Evolutionary conservation across 192 early-diverging fungal species (phyloP), one percentile per base, ranked within the genome.

Genomic region (Lunasporangiospora selenospora): DNA sequence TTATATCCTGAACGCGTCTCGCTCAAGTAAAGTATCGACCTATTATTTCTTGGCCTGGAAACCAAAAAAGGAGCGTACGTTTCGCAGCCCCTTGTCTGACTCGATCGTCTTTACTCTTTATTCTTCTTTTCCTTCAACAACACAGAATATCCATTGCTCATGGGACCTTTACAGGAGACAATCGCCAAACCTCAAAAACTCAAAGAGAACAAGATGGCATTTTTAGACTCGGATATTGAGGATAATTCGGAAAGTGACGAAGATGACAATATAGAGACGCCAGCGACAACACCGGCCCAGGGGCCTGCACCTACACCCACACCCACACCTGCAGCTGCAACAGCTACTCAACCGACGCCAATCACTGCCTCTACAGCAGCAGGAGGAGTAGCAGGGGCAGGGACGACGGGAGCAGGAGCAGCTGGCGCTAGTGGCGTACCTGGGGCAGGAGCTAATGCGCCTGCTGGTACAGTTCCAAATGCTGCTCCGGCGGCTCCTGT

Each of bases 171-270:
- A n/a, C 58, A 71, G 46, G 67, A 71, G 43, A 71, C 60, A 13
- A 36, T 71, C n/a, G 59, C 67, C 6, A 62, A 71, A 43, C 18
- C 27, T 21, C 24, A 57, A 48, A 55, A 36, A 23, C 62, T 62
- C 23, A 56, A 71, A 47, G 58, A 62, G 27, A 62, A 49, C 18
- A 62, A 40, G 16, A 50, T 47, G 0, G 10, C 40, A 1, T 29
- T 71, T 0, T 40, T 71, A 53, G 67, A 71, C 44, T 71, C 67
- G 6, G 67, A 71, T 36, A 71, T 71, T 32, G 67, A 71, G n/a
- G 67, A 71, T 29, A 71, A 71, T 18, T 71, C 67, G 24, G 67
- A 71, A 9, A 71, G 67, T 40, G 67, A 71, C 29, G 67, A 71
- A 15, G 67, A 71, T 38, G 67, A 71, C 10, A 37, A 62, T 21